phyloP scores from a whole-genome alignment of 75 land plant genomes.

The Azolla pinnata region DNA sequence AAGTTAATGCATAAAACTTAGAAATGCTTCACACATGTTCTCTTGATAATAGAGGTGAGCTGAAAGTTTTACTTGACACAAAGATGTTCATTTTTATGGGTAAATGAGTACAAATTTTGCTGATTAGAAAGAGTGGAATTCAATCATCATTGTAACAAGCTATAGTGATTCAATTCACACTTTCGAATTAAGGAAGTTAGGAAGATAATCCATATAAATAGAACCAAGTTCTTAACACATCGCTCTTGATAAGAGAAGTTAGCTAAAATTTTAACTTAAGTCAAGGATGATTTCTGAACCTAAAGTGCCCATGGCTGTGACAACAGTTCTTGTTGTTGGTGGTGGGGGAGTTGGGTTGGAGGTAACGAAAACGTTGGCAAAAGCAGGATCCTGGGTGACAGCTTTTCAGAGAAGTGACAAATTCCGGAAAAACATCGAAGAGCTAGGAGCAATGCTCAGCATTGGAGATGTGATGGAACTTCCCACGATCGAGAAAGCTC shows the following conservation, averaged over 20 bases:
- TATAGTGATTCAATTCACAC: background rate
- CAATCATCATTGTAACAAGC: background rate
- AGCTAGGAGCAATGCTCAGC: slow-evolving; percentile 39
- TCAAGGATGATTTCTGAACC: no score
- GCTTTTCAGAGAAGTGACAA: slow-evolving; percentile 42
- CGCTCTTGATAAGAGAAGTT: background rate
- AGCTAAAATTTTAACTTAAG: background rate
- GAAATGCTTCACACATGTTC: no score
- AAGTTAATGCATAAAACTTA: no score
- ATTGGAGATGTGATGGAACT: slow-evolving; percentile 43
- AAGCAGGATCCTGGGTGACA: slow-evolving; percentile 49
- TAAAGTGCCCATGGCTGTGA: no score
- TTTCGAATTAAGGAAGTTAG: background rate
- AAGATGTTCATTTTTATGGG: no score
- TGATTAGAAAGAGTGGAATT: no score
- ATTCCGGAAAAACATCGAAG: slow-evolving; percentile 40
- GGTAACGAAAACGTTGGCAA: slow-evolving; percentile 25
- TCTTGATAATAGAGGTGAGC: no score
- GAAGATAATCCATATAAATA: background rate
- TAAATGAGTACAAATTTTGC: no score
- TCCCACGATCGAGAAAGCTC: slow-evolving; percentile 30
- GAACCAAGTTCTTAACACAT: background rate
- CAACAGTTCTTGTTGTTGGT: slow-evolving; percentile 41
- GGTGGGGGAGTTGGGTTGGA: slow-evolving; percentile 51
- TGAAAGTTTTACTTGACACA: no score